Evolutionary conservation across 2,329 filamentous ascomycete species (phyloP), one percentile per base, ranked within the genome.

Genomic region (Pseudohalonectria lignicola): DNA sequence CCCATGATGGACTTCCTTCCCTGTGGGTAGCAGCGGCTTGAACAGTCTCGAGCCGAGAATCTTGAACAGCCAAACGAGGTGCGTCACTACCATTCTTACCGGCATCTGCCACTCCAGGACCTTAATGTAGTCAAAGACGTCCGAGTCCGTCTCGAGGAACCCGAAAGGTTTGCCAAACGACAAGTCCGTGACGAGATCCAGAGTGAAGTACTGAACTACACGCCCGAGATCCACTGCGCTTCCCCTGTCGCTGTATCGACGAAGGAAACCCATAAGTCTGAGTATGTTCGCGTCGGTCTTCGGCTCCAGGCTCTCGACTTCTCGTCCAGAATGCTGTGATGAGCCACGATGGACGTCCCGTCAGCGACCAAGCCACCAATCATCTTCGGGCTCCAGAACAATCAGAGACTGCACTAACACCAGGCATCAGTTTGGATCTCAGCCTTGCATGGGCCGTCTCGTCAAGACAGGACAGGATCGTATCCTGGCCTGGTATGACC

Each of bases 371-470:
- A n/a, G n/a, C n/a, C n/a, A n/a, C n/a, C n/a, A n/a, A n/a, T n/a
- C n/a, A n/a, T n/a, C n/a, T n/a, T n/a, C n/a, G n/a, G n/a, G n/a
- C n/a, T n/a, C n/a, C n/a, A n/a, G n/a, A n/a, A n/a, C n/a, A n/a
- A n/a, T n/a, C n/a, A n/a, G n/a, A n/a, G n/a, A n/a, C n/a, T n/a
- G n/a, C n/a, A n/a, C n/a, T n/a, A n/a, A n/a, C n/a, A n/a, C n/a
- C n/a, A n/a, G n/a, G n/a, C n/a, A n/a, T 11, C 33, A 12, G 17
- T 17, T n/a, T 17, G 18, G 18, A 20, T 34, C 18, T 23, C 32
- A 18, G 48, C 43, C 42, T 53, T 53, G 18, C 50, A 32, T 52
- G 50, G 2, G 36, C 36, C 8, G 30, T 34, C 16, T 20, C 34
- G 36, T 45, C 43, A 13, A 39, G 21, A 17, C 29, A 39, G 33